A percentile compares a stretch with the other conserved stretches of the same genome.
phyloP scores from a whole-genome alignment of 495 filamentous ascomycete genomes.

The Cetradonia linearis region DNA sequence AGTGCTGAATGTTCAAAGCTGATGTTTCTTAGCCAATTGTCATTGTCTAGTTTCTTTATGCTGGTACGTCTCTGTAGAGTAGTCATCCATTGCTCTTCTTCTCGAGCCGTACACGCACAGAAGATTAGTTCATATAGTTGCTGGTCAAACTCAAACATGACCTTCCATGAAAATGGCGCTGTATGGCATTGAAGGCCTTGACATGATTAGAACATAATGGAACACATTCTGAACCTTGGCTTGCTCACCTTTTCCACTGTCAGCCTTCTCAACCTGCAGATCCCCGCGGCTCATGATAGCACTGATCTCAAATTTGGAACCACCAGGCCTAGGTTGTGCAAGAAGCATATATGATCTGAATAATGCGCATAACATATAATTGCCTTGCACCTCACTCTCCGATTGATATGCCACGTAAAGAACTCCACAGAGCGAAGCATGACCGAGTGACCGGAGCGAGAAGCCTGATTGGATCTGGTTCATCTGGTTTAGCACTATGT shows the following conservation, averaged over 20 bases:
- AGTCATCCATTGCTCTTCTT: slow-evolving; percentile 67
- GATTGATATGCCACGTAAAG: slow-evolving; percentile 77
- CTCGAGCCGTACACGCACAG: slow-evolving; percentile 74
- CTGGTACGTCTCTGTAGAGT: slow-evolving; percentile 25
- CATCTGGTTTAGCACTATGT: slow-evolving; percentile 1
- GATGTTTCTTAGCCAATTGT: slow-evolving; percentile 45
- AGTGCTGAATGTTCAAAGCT: slow-evolving; percentile 39
- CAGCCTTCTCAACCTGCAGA: slow-evolving; percentile 61
- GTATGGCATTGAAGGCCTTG: slow-evolving; percentile 77
- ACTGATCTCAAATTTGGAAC: slow-evolving; percentile 58
- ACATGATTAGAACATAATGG: slow-evolving; percentile 13
- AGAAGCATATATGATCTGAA: slow-evolving; percentile 75
- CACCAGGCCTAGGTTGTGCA: slow-evolving; percentile 51
- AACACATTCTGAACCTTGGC: not conserved
- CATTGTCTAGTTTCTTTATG: slow-evolving; percentile 13
- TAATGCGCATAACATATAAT: slow-evolving; percentile 81
- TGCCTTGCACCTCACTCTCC: slow-evolving; percentile 52
- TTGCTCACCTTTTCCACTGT: slow-evolving; percentile 70
- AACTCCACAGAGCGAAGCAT: slow-evolving; percentile 74
- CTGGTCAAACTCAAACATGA: slow-evolving; percentile 70
- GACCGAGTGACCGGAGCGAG: slow-evolving; percentile 65
- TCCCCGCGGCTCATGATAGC: slow-evolving; percentile 63
- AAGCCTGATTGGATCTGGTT: slow-evolving; percentile 33
- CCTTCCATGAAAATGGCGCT: slow-evolving; percentile 82
- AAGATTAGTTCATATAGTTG: slow-evolving; percentile 76